Percentiles rank a stretch among this genome's conserved stretches.
These are phyloP conservation scores for Neurospora tetraspora DNA, from an alignment of 495 filamentous ascomycete genomes.

Conservation along the genomic window DNA sequence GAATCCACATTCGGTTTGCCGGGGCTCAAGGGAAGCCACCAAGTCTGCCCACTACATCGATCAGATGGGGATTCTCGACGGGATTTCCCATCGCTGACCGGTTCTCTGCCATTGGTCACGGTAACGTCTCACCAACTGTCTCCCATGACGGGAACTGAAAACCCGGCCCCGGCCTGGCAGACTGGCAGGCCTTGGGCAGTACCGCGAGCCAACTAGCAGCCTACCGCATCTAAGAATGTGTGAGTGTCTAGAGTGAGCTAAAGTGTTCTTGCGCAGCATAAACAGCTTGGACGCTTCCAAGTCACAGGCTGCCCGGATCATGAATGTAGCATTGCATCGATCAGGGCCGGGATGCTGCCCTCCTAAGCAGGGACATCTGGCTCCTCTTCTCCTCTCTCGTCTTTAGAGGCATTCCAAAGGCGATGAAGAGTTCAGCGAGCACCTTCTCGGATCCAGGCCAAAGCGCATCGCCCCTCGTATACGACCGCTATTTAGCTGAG, in stretches of 20 bases:
- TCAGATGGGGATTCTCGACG: neutral
- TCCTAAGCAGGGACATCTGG: neutral
- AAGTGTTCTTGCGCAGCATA: neutral
- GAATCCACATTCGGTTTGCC: neutral
- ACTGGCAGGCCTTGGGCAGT: neutral
- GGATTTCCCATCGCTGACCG: neutral
- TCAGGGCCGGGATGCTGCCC: neutral
- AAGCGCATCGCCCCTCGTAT: neutral
- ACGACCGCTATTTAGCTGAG: neutral
- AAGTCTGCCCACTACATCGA: neutral
- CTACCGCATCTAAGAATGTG: neutral
- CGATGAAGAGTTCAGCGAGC: neutral
- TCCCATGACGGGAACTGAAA: neutral
- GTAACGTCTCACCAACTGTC: neutral
- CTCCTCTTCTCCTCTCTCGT: neutral
- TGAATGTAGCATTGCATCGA: neutral
- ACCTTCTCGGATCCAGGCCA: neutral
- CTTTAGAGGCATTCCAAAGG: neutral
- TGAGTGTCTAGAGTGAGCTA: neutral
- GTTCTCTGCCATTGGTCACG: neutral
- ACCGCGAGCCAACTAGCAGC: neutral
- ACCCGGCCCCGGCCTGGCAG: neutral
- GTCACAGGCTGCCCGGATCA: neutral
- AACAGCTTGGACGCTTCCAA: neutral
- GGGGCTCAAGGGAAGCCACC: neutral